Evolutionary conservation across 2,329 filamentous ascomycete genomes (phyloP), one percentile per base, ranked within the genome.

Genomic region (Claviceps arundinis): DNA sequence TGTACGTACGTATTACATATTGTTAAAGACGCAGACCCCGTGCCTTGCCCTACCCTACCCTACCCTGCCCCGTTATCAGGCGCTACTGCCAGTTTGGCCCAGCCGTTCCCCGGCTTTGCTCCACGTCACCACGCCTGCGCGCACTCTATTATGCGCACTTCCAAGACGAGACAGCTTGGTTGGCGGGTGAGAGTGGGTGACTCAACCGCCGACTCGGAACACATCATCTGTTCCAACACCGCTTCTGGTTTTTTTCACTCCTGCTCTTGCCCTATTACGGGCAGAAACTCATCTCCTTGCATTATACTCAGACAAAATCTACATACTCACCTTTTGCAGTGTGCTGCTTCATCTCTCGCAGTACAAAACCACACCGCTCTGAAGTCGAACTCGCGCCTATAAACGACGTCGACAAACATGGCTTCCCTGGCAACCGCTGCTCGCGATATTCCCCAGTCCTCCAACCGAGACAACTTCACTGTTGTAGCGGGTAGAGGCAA

Each of bases 401-500:
- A 53, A 13, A 54, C 57, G 57, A 63, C 42, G 62, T 55, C 63
- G 65, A 69, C 66, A 72, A 72, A 72, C 65, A 82, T 81, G 78
- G 80, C 80, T 76, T 75, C 73, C 68, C 77, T 80, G 80, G 75
- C 77, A 76, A 73, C 78, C 73, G 76, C 76, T 78, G 78, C 72
- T 76, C 78, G 79, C 77, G 79, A 82, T 77, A 83, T 82, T 71
- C 75, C 74, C 64, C 75, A 75, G 75, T 71, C 75, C 73, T 75
- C 72, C 71, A 70, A 68, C 74, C 78, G 79, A 82, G 80, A 84
- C 80, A 80, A 78, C 80, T 84, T 84, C 68, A 72, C 79, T 83
- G 80, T 71, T 82, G 80, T 83, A 82, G 80, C 79, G 76, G 78
- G 78, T 69, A 74, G 75, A 73, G 78, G 76, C 62, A 76, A 80